phyloP scores from a whole-genome alignment of 768 basidiomycete genomes.

The Imleria badia region DNA sequence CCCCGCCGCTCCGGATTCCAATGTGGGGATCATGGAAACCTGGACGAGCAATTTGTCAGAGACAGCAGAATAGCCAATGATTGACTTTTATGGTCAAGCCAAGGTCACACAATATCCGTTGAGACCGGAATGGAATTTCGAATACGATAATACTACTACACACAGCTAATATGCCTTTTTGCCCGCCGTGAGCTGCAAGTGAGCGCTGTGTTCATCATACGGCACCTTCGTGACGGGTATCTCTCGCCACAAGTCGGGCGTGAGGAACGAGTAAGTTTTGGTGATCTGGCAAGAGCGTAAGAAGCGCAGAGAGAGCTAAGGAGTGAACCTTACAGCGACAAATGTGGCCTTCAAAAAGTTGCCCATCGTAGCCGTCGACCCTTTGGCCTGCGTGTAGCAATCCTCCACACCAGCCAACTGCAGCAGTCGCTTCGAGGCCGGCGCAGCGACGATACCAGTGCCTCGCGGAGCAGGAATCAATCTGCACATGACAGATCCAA shows the following conservation, averaged over 20 bases:
- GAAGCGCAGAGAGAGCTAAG: neutral
- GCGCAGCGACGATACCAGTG: constrained; percentile 99
- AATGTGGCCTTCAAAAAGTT: constrained; percentile 99
- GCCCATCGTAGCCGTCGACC: constrained; percentile 97
- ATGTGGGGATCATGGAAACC: neutral
- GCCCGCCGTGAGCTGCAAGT: constrained; percentile 79
- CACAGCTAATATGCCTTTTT: constrained; percentile 64
- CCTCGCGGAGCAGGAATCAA: constrained; percentile 98
- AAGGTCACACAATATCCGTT: neutral
- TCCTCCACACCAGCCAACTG: constrained; percentile 98
- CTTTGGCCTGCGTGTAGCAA: constrained; percentile 96
- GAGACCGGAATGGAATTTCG: neutral
- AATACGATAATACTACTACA: neutral
- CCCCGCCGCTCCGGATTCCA: constrained; percentile 11
- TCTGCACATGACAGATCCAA: constrained; percentile 98
- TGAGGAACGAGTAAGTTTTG: constrained; percentile 97
- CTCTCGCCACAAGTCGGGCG: constrained; percentile 96
- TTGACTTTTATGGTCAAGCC: too few species aligned
- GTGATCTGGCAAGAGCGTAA: constrained; percentile 62
- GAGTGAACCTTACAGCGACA: constrained; percentile 62
- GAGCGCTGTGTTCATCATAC: constrained; percentile 94
- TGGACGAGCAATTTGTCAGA: constrained; percentile 1
- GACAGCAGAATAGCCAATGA: too few species aligned
- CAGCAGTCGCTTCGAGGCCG: constrained; percentile 92
- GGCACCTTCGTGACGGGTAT: constrained; percentile 87